Conservation (phyloP, 805 yeast species). For the Kazachstania kunashirensis region DNA sequence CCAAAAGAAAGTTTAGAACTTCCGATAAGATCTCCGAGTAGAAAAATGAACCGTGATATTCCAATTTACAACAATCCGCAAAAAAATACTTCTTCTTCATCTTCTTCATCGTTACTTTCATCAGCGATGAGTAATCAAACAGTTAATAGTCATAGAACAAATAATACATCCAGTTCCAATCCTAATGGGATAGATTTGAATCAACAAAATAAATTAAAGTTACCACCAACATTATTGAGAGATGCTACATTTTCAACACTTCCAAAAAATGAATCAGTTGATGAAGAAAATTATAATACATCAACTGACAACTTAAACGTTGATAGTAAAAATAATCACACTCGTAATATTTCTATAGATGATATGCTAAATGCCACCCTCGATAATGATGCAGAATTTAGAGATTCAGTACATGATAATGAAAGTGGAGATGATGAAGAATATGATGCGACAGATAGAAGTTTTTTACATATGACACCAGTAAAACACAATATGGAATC, state of each 20-base stretch:
- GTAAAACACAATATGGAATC: slow-evolving; percentile 1
- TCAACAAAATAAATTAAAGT: not conserved
- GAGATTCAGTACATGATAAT: slow-evolving; percentile 3
- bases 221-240: not conserved
- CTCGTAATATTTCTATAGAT: slow-evolving; percentile 15
- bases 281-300: not conserved
- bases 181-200: too few relatives aligned
- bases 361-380: slow-evolving; percentile 19
- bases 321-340: slow-evolving; percentile 3
- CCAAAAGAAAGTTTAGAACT: not conserved
- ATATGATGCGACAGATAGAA: slow-evolving; percentile 1
- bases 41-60: not conserved
- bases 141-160: not conserved
- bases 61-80: not conserved
- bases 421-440: not conserved
- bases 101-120: not conserved
- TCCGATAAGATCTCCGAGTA: not conserved
- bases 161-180: not conserved
- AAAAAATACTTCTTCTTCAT: not conserved
- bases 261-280: not conserved
- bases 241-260: not conserved
- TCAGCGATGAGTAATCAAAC: not conserved
- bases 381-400: slow-evolving; percentile 12
- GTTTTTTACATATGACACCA: not conserved
- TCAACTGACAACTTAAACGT: not conserved